Conservation (phyloP, 257 asterid species). For the Penstemon eatonii region DNA sequence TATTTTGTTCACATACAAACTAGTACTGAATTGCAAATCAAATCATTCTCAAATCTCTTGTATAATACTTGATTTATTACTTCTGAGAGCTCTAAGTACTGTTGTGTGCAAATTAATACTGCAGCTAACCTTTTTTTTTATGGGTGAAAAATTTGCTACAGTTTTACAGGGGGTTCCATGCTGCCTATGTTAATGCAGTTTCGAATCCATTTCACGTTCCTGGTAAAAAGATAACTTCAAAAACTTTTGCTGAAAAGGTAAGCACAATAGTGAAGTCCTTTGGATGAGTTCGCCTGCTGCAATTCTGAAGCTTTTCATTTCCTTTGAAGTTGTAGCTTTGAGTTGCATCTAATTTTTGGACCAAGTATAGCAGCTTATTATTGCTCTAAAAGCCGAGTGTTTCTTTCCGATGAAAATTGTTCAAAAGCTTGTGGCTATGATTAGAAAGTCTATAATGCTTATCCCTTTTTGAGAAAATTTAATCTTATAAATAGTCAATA, state of each 20-base stretch:
- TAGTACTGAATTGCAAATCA: too few relatives aligned
- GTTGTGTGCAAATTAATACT: neutral
- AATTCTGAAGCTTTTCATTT: neutral
- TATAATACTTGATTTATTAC: too few relatives aligned
- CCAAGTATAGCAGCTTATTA: neutral
- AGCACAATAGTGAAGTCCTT: constrained; percentile 23
- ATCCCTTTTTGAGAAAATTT: too few relatives aligned
- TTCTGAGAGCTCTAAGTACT: too few relatives aligned
- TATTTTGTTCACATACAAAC: too few relatives aligned
- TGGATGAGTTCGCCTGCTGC: too few relatives aligned
- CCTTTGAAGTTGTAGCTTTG: neutral
- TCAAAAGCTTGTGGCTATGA: too few relatives aligned
- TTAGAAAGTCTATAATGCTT: too few relatives aligned
- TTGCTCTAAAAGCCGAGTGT: neutral
- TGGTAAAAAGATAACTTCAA: constrained; percentile 89
- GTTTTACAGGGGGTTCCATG: constrained; percentile 90
- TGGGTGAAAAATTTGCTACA: constrained; percentile 34
- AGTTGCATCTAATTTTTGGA: neutral
- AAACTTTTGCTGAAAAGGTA: constrained; percentile 54
- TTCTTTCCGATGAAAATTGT: too few relatives aligned
- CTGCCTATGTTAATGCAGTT: constrained; percentile 96
- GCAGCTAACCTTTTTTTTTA: constrained; percentile 26
- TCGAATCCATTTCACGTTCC: constrained; percentile 97
- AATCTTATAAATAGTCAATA: too few relatives aligned
- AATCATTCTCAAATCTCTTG: too few relatives aligned